A percentile compares a stretch with the other conserved stretches of the same genome.
Conservation (phyloP, 345 rosid genomes). For the Fremontodendron californicum region DNA sequence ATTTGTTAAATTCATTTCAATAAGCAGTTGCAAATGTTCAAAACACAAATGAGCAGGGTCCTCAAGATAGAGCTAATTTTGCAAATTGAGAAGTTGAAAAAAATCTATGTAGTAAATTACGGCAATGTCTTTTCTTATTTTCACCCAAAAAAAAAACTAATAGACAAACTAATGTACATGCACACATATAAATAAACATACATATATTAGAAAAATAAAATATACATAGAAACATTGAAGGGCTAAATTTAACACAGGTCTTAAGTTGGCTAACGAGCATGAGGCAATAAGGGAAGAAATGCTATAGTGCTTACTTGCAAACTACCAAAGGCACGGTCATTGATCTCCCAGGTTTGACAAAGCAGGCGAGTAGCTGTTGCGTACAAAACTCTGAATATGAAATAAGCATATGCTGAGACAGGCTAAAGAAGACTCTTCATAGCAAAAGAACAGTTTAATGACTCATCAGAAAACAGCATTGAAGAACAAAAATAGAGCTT, state of each 20-base stretch:
- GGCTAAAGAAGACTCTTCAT: constrained; percentile 13
- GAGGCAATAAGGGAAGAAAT: not conserved
- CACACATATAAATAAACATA: not conserved
- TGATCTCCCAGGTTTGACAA: constrained; percentile 83
- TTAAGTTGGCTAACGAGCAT: not conserved
- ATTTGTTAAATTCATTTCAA: not conserved
- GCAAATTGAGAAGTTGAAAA: not conserved
- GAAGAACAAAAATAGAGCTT: not conserved
- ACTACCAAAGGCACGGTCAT: constrained; percentile 86
- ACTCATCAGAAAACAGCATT: constrained; percentile 2
- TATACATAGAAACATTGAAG: not conserved
- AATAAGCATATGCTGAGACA: constrained; percentile 22
- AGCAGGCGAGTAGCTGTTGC: constrained; percentile 89
- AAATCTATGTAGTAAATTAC: not conserved
- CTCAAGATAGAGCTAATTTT: constrained; percentile 7
- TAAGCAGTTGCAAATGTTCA: not conserved
- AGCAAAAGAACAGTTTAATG: not conserved
- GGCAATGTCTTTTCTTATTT: not conserved
- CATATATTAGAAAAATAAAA: not conserved
- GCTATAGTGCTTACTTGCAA: constrained; percentile 52
- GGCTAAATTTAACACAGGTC: not conserved
- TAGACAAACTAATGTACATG: not conserved
- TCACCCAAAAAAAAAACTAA: not conserved
- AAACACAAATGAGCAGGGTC: not conserved
- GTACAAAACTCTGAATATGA: constrained; percentile 62